Evolutionary conservation across 139 green algal species (phyloP).

Genomic region (Dunaliella primolecta): DNA sequence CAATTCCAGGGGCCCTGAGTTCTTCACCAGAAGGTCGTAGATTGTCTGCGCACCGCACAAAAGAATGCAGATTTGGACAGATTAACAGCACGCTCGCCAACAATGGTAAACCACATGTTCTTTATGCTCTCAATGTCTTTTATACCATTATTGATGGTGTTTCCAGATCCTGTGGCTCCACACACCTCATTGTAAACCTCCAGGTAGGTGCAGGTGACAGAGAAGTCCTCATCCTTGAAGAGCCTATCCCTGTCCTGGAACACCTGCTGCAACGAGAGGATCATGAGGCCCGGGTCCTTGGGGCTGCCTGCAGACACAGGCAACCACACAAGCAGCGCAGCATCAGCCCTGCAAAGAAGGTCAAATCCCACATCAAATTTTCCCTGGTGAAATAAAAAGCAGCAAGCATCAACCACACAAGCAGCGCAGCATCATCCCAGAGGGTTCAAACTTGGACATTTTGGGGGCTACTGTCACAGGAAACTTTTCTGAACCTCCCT

Average conservation of each 20-base stretch:
- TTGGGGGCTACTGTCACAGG: too few relatives aligned
- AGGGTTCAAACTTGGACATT: too few relatives aligned
- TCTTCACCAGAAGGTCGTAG: conserved; percentile 69
- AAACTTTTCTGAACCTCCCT: too few relatives aligned
- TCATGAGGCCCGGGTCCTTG: conserved; percentile 77
- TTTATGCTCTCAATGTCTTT: too few relatives aligned
- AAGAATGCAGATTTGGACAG: too few relatives aligned
- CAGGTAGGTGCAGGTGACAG: conserved; percentile 67
- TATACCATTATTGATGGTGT: too few relatives aligned
- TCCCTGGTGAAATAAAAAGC: neutral
- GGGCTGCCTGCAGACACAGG: conserved; percentile 34
- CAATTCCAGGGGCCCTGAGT: conserved; percentile 58
- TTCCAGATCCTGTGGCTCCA: too few relatives aligned
- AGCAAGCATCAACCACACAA: too few relatives aligned
- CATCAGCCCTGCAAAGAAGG: neutral
- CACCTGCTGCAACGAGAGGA: conserved; percentile 69
- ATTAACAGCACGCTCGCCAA: too few relatives aligned
- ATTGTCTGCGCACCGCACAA: conserved; percentile 58
- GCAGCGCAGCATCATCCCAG: too few relatives aligned
- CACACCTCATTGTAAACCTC: conserved; percentile 82
- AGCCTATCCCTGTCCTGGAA: conserved; percentile 56
- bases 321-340: neutral
- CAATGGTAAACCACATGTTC: too few relatives aligned
- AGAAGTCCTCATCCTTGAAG: conserved; percentile 41
- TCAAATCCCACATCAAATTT: neutral